Evolutionary conservation across 768 basidiomycete genomes (phyloP).

Genomic region (Gymnopilus junonius): DNA sequence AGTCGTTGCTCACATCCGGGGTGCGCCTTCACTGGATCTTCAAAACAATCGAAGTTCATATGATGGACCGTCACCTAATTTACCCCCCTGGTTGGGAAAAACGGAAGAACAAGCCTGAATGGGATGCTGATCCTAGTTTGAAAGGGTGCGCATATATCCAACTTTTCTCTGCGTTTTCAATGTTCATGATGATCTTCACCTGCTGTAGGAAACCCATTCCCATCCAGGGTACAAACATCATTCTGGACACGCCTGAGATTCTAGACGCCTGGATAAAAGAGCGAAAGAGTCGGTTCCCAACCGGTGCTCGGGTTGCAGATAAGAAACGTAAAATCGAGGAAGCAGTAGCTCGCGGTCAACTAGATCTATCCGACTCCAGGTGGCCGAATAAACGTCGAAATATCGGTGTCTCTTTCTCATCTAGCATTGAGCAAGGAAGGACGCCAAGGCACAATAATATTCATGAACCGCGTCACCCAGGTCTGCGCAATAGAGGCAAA

Average conservation of each 20-base stretch:
- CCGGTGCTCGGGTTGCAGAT: constrained; percentile 66
- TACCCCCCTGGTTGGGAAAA: constrained; percentile 77
- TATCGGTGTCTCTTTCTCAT: constrained; percentile 1
- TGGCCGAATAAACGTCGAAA: constrained; percentile 43
- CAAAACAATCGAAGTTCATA: constrained; percentile 74
- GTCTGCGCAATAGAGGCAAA: background rate
- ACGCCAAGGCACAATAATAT: background rate
- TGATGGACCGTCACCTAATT: constrained; percentile 91
- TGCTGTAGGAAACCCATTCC: constrained; percentile 63
- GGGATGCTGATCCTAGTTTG: constrained; percentile 84
- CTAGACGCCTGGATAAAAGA: constrained; percentile 88
- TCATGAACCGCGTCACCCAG: background rate
- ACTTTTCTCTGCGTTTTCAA: background rate
- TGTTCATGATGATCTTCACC: background rate
- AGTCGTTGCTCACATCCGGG: constrained; percentile 60
- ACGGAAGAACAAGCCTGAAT: constrained; percentile 56
- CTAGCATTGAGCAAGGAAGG: background rate
- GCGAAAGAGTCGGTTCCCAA: constrained; percentile 87
- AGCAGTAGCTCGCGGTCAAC: constrained; percentile 80
- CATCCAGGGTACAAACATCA: constrained; percentile 79
- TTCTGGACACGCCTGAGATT: constrained; percentile 81
- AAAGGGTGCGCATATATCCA: constrained; percentile 58
- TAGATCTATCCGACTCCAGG: constrained; percentile 51
- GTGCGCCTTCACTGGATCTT: constrained; percentile 74
- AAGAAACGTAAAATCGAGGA: constrained; percentile 83